A percentile compares a stretch with the other conserved stretches of the same genome.
These are phyloP conservation scores for Sugiyamaella neomexicana DNA, from an alignment of 1,139 yeast species.

Conservation along the genomic window DNA sequence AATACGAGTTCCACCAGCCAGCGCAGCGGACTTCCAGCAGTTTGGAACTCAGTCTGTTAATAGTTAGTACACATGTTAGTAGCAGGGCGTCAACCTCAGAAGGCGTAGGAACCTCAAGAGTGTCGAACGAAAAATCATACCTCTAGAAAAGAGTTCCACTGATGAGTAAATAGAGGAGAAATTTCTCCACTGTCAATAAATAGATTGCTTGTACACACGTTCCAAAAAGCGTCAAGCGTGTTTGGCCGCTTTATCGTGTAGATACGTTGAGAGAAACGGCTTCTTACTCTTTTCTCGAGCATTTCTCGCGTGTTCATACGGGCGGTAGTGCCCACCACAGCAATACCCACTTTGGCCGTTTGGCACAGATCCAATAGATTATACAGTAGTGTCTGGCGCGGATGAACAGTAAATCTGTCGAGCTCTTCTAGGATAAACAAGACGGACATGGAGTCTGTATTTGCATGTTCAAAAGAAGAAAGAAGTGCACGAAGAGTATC, in stretches of 20 bases:
- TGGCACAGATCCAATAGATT: constrained; percentile 85
- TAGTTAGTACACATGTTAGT: neutral
- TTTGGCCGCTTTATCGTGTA: constrained; percentile 57
- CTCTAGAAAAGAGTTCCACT: constrained; percentile 56
- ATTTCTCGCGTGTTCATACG: constrained; percentile 74
- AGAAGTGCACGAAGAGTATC: constrained; percentile 55
- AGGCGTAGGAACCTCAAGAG: too few species aligned
- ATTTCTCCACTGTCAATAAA: constrained; percentile 29
- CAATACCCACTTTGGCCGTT: constrained; percentile 66
- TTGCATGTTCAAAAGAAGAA: constrained; percentile 42
- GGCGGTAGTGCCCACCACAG: constrained; percentile 79
- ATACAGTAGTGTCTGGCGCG: constrained; percentile 79
- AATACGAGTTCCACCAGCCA: constrained; percentile 49
- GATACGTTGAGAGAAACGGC: constrained; percentile 82
- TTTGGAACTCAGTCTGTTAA: constrained; percentile 24
- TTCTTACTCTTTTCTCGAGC: constrained; percentile 86
- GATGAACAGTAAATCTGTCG: constrained; percentile 62
- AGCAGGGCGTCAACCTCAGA: neutral
- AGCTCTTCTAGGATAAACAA: constrained; percentile 82
- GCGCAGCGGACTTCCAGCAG: constrained; percentile 33
- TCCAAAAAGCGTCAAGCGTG: constrained; percentile 40
- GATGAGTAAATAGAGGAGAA: constrained; percentile 11
- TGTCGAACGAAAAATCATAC: constrained; percentile 16
- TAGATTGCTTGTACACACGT: constrained; percentile 37
- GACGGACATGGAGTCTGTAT: constrained; percentile 39